These are phyloP conservation scores for Epicoccum nigrum DNA, from an alignment of 2,329 filamentous ascomycete species.

Conservation along the genomic window DNA sequence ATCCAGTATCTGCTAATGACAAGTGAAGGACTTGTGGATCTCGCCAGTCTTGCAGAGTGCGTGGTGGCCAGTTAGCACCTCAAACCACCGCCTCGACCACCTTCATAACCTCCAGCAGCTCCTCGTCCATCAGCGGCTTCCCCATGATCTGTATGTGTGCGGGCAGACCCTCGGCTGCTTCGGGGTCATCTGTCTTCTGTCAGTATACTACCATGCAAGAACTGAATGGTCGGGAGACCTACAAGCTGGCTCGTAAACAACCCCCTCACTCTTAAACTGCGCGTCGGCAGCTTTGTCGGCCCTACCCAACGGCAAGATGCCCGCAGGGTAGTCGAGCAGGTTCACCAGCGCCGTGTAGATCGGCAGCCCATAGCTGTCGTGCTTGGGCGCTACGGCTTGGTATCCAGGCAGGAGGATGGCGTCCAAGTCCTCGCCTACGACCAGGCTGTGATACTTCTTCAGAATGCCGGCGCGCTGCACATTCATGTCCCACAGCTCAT, in stretches of 20 bases:
- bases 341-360: constrained; percentile 60
- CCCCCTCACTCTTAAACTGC: constrained; percentile 35
- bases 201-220: neutral
- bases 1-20: too few relatives aligned
- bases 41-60: too few relatives aligned
- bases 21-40: too few relatives aligned
- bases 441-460: constrained; percentile 51
- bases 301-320: constrained; percentile 54
- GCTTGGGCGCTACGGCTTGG: constrained; percentile 58
- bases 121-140: constrained; percentile 56
- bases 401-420: constrained; percentile 57
- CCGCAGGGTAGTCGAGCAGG: constrained; percentile 60
- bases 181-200: constrained; percentile 48
- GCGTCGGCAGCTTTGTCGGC: constrained; percentile 52
- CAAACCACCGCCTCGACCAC: constrained; percentile 34
- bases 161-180: constrained; percentile 52
- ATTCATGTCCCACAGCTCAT: constrained; percentile 53
- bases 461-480: constrained; percentile 44
- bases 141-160: constrained; percentile 57
- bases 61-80: too few relatives aligned
- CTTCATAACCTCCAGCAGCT: constrained; percentile 47
- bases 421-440: constrained; percentile 54
- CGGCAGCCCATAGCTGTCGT: constrained; percentile 58
- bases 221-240: too few relatives aligned
- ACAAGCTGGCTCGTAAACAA: constrained; percentile 46